Conservation (phyloP, 2,329 filamentous ascomycete genomes). For the Biscogniauxia sp. region DNA sequence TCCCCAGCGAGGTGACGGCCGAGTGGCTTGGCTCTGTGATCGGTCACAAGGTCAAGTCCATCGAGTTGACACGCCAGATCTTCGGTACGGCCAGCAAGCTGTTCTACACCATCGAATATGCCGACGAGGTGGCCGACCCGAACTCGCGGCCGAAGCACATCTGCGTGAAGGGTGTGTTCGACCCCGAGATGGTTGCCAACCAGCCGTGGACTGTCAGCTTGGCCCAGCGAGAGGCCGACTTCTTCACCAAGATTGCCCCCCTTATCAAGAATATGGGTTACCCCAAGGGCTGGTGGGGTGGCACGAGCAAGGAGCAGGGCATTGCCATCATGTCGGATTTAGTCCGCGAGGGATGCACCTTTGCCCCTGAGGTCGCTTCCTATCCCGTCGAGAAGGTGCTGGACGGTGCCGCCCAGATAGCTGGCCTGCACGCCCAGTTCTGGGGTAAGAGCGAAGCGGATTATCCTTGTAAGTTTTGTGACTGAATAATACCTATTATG, state of each 20-base stretch:
- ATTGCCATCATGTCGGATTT: slow-evolving; percentile 40
- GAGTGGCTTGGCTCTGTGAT: slow-evolving; percentile 29
- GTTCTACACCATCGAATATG: slow-evolving; percentile 27
- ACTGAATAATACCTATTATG: not conserved
- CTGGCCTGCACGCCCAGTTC: slow-evolving; percentile 38
- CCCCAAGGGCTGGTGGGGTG: slow-evolving; percentile 38
- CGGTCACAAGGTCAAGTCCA: slow-evolving; percentile 26
- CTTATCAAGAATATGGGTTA: slow-evolving; percentile 31
- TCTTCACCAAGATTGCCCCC: slow-evolving; percentile 37
- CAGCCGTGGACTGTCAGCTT: slow-evolving; percentile 33
- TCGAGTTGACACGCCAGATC: slow-evolving; percentile 20
- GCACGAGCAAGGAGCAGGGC: slow-evolving; percentile 34
- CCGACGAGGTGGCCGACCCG: slow-evolving; percentile 12
- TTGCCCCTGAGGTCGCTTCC: slow-evolving; percentile 31
- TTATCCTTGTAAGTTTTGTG: slow-evolving; percentile 18
- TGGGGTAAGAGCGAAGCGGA: slow-evolving; percentile 33
- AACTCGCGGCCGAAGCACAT: slow-evolving; percentile 23
- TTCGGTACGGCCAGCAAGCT: slow-evolving; percentile 30
- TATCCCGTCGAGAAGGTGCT: slow-evolving; percentile 34
- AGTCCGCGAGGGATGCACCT: slow-evolving; percentile 31
- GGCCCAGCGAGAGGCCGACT: slow-evolving; percentile 36
- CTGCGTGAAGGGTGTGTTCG: slow-evolving; percentile 40
- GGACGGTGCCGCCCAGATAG: slow-evolving; percentile 39
- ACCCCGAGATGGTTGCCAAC: slow-evolving; percentile 33
- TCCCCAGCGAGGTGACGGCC: slow-evolving; percentile 26